Evolutionary conservation across 192 early-diverging fungal genomes (phyloP), one percentile per base, ranked within the genome.

Genomic region (Phycomyces blakesleeanus): DNA sequence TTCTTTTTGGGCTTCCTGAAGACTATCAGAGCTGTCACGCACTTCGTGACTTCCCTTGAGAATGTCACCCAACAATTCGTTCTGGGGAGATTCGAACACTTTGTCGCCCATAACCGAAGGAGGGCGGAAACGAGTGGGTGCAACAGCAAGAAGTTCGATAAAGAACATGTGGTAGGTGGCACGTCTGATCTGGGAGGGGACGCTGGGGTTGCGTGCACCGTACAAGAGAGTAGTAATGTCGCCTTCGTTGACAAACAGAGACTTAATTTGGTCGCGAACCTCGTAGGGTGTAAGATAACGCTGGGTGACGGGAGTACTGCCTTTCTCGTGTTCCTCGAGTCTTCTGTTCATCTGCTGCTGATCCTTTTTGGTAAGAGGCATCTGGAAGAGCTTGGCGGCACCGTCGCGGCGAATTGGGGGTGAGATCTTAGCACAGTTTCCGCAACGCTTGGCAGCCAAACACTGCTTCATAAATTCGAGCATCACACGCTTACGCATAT

Each of bases 61-160:
- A 60, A 99, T 90, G 37, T 85, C 82, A 49, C 83, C 84, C 61
- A 98, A 79, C 41, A 91, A 84, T 57, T 88, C 85, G 80, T 97
- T 99, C 74, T 98, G 95, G n/a, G 94, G 89, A 76, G 94, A 91
- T 73, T 98, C 95, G 76, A 91, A 92, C 16, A 88, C 58, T 70
- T 89, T 85, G 63, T 96, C 96, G 57, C 82, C 85, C 86, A 97
- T 90, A 57, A 93, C 85, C 1, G 91, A 90, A 24, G 94, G 84
- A 29, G 97, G 97, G 16, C 97, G 91, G 84, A 97, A 98, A 58
- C 89, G 84, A 54, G 86, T 93, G 29, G 97, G 97, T 15, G 96
- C 76, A 24, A 99, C 96, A 0, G 94, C 84, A 18, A 99, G 78
- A 20, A 85, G 85, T 37, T 98, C 91, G 53, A 97, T 75, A 79